A percentile compares a stretch with the other conserved stretches of the same genome.
Evolutionary conservation across 2,329 filamentous ascomycete species (phyloP).

Genomic region (Microdochium trichocladiopsis): DNA sequence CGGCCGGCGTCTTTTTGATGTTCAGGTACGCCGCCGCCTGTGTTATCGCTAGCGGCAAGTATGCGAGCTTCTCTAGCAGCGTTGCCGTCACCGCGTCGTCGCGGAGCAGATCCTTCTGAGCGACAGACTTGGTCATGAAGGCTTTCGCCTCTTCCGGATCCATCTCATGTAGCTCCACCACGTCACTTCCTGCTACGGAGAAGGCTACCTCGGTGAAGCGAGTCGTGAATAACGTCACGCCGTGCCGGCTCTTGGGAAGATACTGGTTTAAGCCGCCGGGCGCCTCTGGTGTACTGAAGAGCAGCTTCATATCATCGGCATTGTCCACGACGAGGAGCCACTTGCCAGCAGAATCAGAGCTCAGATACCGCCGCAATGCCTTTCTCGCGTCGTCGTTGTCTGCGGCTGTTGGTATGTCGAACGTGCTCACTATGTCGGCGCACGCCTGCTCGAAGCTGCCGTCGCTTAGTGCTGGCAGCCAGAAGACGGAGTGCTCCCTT

Average conservation of each 20-base stretch:
- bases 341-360: conserved; percentile 10
- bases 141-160: conserved; percentile 14
- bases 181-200: conserved; percentile 13
- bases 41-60: conserved; percentile 30
- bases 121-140: conserved; percentile 17
- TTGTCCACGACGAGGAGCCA: conserved; percentile 40
- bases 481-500: conserved; percentile 30
- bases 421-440: conserved; percentile 18
- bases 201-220: conserved; percentile 21
- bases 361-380: conserved; percentile 25
- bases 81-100: conserved; percentile 6
- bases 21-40: conserved; percentile 33
- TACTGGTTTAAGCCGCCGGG: conserved; percentile 14
- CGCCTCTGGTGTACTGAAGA: conserved; percentile 10
- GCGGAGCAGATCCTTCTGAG: conserved; percentile 7
- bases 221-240: conserved; percentile 28
- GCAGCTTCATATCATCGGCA: conserved; percentile 27
- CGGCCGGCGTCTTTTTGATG: conserved; percentile 11
- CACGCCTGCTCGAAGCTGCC: conserved; percentile 27
- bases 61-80: conserved; percentile 23
- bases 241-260: conserved; percentile 22
- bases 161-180: conserved; percentile 22
- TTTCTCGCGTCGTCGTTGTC: conserved; percentile 23
- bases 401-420: conserved; percentile 20
- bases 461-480: conserved; percentile 23